Evolutionary conservation across 441 rosid species (phyloP), one percentile per base, ranked within the genome.

Genomic region (Manihot esculenta): DNA sequence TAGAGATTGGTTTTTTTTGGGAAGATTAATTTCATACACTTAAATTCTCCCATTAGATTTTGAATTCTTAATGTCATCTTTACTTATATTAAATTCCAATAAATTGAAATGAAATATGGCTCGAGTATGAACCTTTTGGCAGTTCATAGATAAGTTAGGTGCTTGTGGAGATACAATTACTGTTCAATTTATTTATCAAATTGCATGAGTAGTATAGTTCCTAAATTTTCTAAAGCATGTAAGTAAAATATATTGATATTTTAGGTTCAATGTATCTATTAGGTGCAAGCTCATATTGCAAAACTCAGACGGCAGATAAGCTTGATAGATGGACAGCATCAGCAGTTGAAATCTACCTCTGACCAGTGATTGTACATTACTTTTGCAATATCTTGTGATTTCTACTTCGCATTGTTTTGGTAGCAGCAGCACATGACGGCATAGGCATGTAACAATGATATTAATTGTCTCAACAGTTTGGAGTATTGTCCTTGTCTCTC

Each of bases 211-310:
- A 27, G n/a, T 23, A 33, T 53, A 9, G 7, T 42, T 0, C 45
- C 54, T 62, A 49, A 18, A 57, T 64, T 72, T 42, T 42, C 63
- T 62, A 7, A 33, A 41, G 68, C 24, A 47, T 61, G 54, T 48
- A 56, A 72, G 55, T 42, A 55, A 72, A 67, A 64, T 77, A 58
- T 73, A 65, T 74, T 72, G 63, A 81, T 63, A 47, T 6, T 65
- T 71, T 70, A 58, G 66, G 80, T 80, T 55, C 56, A 55, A 56
- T 74, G 50, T 79, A 60, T 71, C 53, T 80, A 54, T 67, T 65
- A 90, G 99, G 96, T 92, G 72, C 97, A 91, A 87, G 89, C 89
- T 70, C 89, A 88, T 68, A 91, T 92, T 45, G 81, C 87, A 66
- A 84, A 87, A 89, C 92, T 92, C 70, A 81, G 84, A 80, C 75